Evolutionary conservation across 2,329 filamentous ascomycete genomes (phyloP).

Genomic region (Trichoderma hamatum): DNA sequence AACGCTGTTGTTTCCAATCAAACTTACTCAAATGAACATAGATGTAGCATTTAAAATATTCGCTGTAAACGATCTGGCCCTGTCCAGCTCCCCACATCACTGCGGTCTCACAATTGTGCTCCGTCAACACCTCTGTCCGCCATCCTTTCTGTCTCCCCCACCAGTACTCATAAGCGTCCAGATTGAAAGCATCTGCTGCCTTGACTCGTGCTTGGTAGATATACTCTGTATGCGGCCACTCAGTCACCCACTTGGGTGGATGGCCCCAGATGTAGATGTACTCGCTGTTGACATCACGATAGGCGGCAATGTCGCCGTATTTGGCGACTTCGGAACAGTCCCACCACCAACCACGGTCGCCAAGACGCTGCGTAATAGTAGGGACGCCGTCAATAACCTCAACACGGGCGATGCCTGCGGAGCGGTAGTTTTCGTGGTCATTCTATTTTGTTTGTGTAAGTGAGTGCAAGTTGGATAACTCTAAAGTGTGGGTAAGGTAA

Average conservation of each 20-base stretch:
- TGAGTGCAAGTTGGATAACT: neutral
- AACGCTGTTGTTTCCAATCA: neutral
- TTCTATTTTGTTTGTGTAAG: conserved; percentile 34
- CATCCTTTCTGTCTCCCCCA: conserved; percentile 45
- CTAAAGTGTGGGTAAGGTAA: neutral
- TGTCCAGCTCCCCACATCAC: conserved; percentile 45
- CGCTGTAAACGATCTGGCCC: conserved; percentile 44
- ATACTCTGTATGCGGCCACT: conserved; percentile 36
- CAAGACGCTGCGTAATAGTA: conserved; percentile 40
- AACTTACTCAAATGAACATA: conserved; percentile 38
- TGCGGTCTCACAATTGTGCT: conserved; percentile 42
- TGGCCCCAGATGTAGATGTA: conserved; percentile 46
- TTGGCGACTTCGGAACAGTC: conserved; percentile 36
- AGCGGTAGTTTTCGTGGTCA: conserved; percentile 39
- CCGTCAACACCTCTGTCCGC: conserved; percentile 38
- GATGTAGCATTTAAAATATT: conserved; percentile 41
- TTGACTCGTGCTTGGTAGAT: conserved; percentile 44
- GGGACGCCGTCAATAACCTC: conserved; percentile 40
- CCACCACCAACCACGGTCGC: conserved; percentile 42
- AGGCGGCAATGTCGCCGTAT: conserved; percentile 45
- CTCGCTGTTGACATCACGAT: conserved; percentile 43
- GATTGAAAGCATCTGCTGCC: conserved; percentile 41
- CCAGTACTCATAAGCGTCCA: conserved; percentile 46
- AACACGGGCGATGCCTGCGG: conserved; percentile 43
- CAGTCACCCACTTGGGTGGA: conserved; percentile 38